These are phyloP conservation scores for Dendrocalamus latiflorus DNA, from an alignment of 202 grass and related monocot genomes.

Conservation along the genomic window DNA sequence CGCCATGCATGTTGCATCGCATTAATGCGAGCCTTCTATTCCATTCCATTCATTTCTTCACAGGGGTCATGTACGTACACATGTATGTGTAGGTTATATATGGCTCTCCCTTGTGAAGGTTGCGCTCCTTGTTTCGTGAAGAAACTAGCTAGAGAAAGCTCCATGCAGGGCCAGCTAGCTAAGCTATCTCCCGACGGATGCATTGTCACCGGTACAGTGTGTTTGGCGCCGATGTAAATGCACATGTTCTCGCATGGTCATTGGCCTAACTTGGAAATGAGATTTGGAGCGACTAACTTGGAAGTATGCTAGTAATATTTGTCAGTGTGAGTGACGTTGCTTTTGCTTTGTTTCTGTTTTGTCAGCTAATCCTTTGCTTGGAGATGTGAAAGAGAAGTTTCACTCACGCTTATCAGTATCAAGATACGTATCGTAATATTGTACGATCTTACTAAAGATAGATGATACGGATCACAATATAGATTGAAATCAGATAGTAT, in stretches of 20 bases:
- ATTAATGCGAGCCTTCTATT: not conserved
- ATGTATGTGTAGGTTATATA: not conserved
- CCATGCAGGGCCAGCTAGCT: not conserved
- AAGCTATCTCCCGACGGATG: not conserved
- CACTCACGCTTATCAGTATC: too few relatives aligned
- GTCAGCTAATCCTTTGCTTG: not conserved
- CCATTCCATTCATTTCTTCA: not conserved
- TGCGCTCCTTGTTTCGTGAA: too few relatives aligned
- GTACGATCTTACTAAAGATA: too few relatives aligned
- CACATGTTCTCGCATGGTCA: slow-evolving; percentile 14
- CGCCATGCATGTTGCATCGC: not conserved
- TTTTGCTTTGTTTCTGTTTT: not conserved
- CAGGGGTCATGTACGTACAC: not conserved
- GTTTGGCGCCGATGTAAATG: not conserved
- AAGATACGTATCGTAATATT: too few relatives aligned
- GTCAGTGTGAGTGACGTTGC: not conserved
- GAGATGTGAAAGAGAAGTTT: slow-evolving; percentile 5
- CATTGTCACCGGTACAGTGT: not conserved
- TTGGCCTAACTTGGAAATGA: not conserved
- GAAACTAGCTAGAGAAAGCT: not conserved
- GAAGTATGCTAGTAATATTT: not conserved
- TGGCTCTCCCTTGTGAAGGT: too few relatives aligned
- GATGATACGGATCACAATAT: too few relatives aligned
- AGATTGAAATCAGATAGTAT: too few relatives aligned
- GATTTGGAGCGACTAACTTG: not conserved